A percentile compares a stretch with the other conserved stretches of the same genome.
Conservation (phyloP, 31 red algal genomes). For the Bonnemaisonia californica region DNA sequence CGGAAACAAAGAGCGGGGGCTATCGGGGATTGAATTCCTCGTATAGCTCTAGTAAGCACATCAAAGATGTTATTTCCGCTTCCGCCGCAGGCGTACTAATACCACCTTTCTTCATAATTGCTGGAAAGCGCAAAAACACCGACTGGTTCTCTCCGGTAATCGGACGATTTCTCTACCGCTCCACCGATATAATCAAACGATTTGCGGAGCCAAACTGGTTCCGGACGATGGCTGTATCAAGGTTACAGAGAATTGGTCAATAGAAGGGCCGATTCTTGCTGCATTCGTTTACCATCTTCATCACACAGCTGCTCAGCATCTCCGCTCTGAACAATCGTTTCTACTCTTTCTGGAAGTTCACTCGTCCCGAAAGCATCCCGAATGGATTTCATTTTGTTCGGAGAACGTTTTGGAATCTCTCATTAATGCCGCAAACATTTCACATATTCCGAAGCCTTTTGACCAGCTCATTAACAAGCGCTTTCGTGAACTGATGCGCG, state of each 20-base stretch:
- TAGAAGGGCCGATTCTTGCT: slow-evolving; percentile 19
- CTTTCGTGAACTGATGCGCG: slow-evolving; percentile 12
- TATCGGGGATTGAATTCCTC: background rate
- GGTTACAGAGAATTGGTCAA: slow-evolving; percentile 34
- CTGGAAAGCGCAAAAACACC: background rate
- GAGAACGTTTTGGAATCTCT: slow-evolving; percentile 2
- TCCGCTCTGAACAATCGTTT: background rate
- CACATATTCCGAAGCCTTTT: slow-evolving; percentile 30
- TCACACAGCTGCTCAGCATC: background rate
- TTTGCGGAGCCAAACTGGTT: slow-evolving; percentile 33
- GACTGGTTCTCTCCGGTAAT: slow-evolving; percentile 25
- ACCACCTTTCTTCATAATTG: slow-evolving; percentile 37
- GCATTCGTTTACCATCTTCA: slow-evolving; percentile 27
- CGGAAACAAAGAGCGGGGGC: background rate
- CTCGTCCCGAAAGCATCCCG: slow-evolving; percentile 4
- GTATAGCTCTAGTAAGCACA: slow-evolving; percentile 13
- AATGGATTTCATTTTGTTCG: slow-evolving; percentile 9
- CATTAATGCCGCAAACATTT: slow-evolving; percentile 34
- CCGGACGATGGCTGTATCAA: slow-evolving; percentile 13
- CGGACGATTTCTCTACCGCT: background rate
- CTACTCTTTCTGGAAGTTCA: slow-evolving; percentile 17
- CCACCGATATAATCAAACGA: background rate
- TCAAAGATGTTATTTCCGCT: background rate
- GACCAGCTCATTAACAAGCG: slow-evolving; percentile 38
- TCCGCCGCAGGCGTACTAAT: background rate